Base-by-base conservation (phyloP, 345 rosid species). In the Lumnitzera racemosa region DNA sequence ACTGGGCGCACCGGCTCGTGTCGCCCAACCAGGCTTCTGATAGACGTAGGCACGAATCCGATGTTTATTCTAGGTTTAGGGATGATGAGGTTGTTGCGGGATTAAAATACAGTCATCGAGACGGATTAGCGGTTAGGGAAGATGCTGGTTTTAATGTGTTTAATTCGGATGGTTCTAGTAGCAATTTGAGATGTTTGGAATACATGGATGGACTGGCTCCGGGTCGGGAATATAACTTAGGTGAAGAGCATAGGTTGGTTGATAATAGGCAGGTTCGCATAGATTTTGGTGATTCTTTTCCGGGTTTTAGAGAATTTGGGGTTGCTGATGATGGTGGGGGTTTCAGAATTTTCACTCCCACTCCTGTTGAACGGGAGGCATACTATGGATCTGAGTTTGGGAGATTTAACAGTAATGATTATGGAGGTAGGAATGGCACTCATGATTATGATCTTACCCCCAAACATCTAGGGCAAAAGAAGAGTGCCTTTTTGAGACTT, bases 401-500 rank as follows among this genome's bases (percentile, higher is more conserved):
- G 53, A 72, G 81, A 55, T 76, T 67, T 70, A 58, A 24, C 72
- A 72, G 72, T 61, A 75, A 23, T 70, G 73, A 67, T 61, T 77
- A 77, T 53, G 84, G 83, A 51, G 75, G 79, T 57, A 64, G 80
- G 73, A 96, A 78, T 61, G 64, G 58, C 58, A 75, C 73, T 64
- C 71, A 67, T 48, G 96, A 86, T 24, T 71, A 49, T 51, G 68
- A 66, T 65, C 63, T 72, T 48, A 76, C 80, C 12, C 87, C 90
- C 0, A 65, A 74, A 78, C 87, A 83, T 79, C 89, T 72, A 68
- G 46, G 70, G 17, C 90, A 75, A 69, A 94, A 90, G 75, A 94
- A 75, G 83, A 94, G 97, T 80, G 99, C 81, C 70, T 70, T 90
- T 54, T 78, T 81, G 63, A 84, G 99, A 85, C 80, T 90, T 74